phyloP scores from a whole-genome alignment of 2,329 filamentous ascomycete genomes.

The Aspergillus pseudonomiae region DNA sequence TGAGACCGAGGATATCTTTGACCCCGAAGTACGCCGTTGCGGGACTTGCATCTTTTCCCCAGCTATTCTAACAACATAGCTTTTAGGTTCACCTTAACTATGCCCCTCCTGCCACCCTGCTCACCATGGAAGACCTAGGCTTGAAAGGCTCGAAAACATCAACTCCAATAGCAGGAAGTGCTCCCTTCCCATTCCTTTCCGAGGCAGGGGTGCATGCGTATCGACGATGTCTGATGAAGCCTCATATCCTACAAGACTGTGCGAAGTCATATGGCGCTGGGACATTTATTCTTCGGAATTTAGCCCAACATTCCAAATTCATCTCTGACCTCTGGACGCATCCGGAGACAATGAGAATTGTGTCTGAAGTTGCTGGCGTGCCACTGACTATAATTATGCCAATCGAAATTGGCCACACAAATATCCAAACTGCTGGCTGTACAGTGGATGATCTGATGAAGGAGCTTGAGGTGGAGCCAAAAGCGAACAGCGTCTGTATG shows the following conservation, averaged over 20 bases:
- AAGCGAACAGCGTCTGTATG: slow-evolving; percentile 9
- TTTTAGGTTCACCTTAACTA: neutral
- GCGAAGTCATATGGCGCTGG: slow-evolving; percentile 8
- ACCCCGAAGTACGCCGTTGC: neutral
- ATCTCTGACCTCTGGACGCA: slow-evolving; percentile 30
- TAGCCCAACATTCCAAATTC: slow-evolving; percentile 25
- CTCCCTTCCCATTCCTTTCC: neutral
- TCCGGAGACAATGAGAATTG: slow-evolving; percentile 24
- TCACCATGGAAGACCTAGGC: neutral
- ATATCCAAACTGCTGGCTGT: slow-evolving; percentile 23
- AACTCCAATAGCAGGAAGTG: slow-evolving; percentile 1
- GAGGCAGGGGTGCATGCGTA: neutral
- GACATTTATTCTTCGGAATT: slow-evolving; percentile 26
- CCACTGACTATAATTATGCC: slow-evolving; percentile 27
- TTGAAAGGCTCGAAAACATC: neutral
- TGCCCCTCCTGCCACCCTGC: neutral
- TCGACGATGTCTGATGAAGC: neutral
- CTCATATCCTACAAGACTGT: neutral
- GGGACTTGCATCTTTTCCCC: too few relatives aligned
- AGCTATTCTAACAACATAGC: neutral
- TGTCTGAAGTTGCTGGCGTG: slow-evolving; percentile 27
- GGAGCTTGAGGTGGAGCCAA: slow-evolving; percentile 22
- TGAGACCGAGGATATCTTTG: neutral
- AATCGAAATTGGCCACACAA: slow-evolving; percentile 31
- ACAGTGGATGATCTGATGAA: slow-evolving; percentile 19